A percentile compares a stretch with the other conserved stretches of the same genome.
These are phyloP conservation scores for Cladosporium cucumerinum DNA, from an alignment of 2,329 filamentous ascomycete species.

Conservation along the genomic window DNA sequence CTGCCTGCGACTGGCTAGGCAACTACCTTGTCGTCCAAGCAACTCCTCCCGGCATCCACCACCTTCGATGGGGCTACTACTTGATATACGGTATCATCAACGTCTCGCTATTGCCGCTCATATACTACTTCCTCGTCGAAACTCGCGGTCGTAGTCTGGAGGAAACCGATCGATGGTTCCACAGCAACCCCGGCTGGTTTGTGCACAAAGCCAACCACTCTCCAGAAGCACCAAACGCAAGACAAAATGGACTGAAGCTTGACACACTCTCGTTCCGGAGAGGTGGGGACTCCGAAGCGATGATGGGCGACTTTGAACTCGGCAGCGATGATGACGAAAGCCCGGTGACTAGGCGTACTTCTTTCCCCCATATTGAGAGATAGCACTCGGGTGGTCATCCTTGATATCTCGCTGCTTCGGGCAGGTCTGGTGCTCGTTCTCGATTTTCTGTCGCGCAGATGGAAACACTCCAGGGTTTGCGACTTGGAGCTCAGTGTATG, in stretches of 20 bases:
- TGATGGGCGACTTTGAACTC: conserved; percentile 23
- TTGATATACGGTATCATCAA: conserved; percentile 29
- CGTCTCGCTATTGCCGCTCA: conserved; percentile 47
- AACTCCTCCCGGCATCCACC: conserved; percentile 24
- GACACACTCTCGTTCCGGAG: conserved; percentile 4
- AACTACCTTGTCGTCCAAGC: conserved; percentile 41
- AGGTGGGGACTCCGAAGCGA: conserved; percentile 22
- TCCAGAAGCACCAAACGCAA: background rate
- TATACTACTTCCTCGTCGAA: conserved; percentile 58
- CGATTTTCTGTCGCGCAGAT: background rate
- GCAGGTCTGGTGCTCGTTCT: background rate
- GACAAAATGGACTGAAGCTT: conserved; percentile 6
- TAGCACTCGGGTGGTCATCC: background rate
- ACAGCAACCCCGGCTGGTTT: conserved; percentile 20
- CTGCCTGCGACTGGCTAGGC: conserved; percentile 54
- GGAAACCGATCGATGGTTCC: conserved; percentile 26
- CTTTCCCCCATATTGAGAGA: conserved; percentile 7
- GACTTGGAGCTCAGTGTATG: conserved; percentile 21
- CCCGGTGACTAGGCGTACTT: conserved; percentile 17
- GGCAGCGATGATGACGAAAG: conserved; percentile 17
- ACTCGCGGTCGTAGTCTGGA: conserved; percentile 24
- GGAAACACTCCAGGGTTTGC: conserved; percentile 20
- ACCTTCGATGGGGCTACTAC: conserved; percentile 29
- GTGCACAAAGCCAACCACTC: conserved; percentile 23
- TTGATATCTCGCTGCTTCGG: background rate